Evolutionary conservation across 768 basidiomycete genomes (phyloP).

Genomic region (Solioccasus polychromus): DNA sequence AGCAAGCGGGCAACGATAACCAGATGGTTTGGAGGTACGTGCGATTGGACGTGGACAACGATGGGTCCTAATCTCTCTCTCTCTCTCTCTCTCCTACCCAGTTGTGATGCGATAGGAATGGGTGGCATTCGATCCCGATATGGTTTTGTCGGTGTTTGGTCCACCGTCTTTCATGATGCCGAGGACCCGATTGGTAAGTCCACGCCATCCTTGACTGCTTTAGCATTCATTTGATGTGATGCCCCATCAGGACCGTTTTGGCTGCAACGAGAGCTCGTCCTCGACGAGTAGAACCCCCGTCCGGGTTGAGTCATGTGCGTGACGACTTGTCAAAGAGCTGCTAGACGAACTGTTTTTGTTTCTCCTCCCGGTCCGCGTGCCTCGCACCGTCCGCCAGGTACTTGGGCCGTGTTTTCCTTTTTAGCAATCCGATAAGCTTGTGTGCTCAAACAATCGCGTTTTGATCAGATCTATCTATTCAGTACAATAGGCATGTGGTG

Average conservation of each 20-base stretch:
- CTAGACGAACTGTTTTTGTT: too few species aligned
- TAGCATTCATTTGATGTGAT: neutral
- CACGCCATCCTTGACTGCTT: too few species aligned
- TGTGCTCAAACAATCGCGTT: neutral
- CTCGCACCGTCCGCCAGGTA: too few species aligned
- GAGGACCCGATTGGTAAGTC: conserved; percentile 46
- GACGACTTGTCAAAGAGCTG: too few species aligned
- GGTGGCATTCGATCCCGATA: conserved; percentile 57
- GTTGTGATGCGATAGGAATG: conserved; percentile 61
- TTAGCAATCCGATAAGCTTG: conserved; percentile 3
- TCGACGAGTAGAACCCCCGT: conserved; percentile 11
- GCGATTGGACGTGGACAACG: too few species aligned
- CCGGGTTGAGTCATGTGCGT: too few species aligned
- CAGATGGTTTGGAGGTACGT: conserved; percentile 57
- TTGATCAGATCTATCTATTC: too few species aligned
- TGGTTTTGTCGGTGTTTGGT: conserved; percentile 57
- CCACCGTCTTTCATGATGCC: conserved; percentile 44
- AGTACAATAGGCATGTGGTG: too few species aligned
- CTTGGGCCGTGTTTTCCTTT: neutral
- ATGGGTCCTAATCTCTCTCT: neutral
- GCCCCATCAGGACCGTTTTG: conserved; percentile 25
- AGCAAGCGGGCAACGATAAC: conserved; percentile 52
- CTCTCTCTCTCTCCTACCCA: conserved; percentile 17
- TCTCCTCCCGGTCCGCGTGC: too few species aligned
- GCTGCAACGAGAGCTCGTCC: conserved; percentile 23